Evolutionary conservation across 2,329 filamentous ascomycete genomes (phyloP), one percentile per base, ranked within the genome.

Genomic region (Cladosporium phlei): DNA sequence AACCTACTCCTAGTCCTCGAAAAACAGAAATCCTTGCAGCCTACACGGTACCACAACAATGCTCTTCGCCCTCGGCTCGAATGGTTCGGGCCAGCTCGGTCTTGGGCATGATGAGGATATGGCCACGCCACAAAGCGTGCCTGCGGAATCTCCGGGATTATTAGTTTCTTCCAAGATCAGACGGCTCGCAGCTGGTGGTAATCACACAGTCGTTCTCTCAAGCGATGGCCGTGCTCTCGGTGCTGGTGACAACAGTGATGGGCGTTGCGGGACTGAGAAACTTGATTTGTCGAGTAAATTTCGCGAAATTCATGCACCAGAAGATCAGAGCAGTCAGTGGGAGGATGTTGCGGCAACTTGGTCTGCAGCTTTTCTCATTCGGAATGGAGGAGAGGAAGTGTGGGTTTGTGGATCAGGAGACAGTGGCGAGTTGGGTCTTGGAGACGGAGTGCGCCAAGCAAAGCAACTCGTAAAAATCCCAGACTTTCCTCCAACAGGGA

Each of bases 131-230:
- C 51, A 46, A 49, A 51, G 8, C 16, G 48, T 49, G 29, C 10
- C 7, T 14, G n/a, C 19, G 6, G 9, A n/a, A 11, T 14, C n/a
- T 21, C 9, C 20, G n/a, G 16, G 46, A 33, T 14, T 38, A 17
- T 14, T 10, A 3, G n/a, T n/a, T 14, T 27, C 29, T 10, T 17
- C 35, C 3, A 38, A 34, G 8, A 44, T 61, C 21, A 50, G 47
- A 24, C 49, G 55, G 11, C 71, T 83, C 20, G 68, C 62, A 34
- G 75, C 87, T 6, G 91, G 91, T 3, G 90, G 90, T 1, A 96
- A 96, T 60, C 91, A 96, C 65, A 94, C 88, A 0, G 68, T 96
- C 3, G 63, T 95, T 8, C 70, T 89, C 9, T 79, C 77, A n/a
- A 60, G 70, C 3, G 62, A 71, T 20, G 83, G 83, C 0, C 56